Base-by-base conservation (phyloP, 768 basidiomycete species). In the Lactarius vividus region DNA sequence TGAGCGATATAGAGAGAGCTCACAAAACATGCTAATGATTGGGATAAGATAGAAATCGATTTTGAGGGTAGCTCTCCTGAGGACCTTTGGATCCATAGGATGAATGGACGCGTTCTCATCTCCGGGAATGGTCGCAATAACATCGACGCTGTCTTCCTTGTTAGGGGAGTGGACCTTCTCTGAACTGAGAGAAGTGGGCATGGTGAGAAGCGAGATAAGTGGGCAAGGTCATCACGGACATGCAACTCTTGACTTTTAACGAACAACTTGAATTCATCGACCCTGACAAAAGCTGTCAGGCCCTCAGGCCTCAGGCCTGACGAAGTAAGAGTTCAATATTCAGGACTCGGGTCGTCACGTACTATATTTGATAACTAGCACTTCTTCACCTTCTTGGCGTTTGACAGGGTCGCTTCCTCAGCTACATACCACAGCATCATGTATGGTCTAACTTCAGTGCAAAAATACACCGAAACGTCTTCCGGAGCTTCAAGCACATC, bases 41-140 rank as follows among this genome's bases (percentile, higher is more conserved):
- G 59, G 64, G 56, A 66, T 57, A 37, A 66, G 28, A 31, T 56
- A 29, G 5, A 61, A n/a, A 46, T 66, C 65, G 11, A 61, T 62
- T 52, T 66, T 66, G 28, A 57, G 35, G 20, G 39, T 20, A n/a
- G 65, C 65, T 16, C n/a, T 29, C 4, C 61, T 61, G 9, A 40
- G 42, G 11, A 46, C 56, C 29, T 42, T 26, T 26, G 35, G 33
- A 35, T 66, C 65, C 15, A 44, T 46, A 5, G 31, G 28, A n/a
- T 8, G n/a, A 8, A 29, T 16, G 79, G 23, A n/a, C 2, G 15
- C 28, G 7, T n/a, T 6, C 5, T 62, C 57, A n/a, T 54, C 53
- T 8, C 29, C 53, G 8, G 3, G 61, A 6, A 55, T 13, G 37
- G 23, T 62, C 23, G 61, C 11, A 20, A 53, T 18, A n/a, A 33